A percentile compares a stretch with the other conserved stretches of the same genome.
These are phyloP conservation scores for Penicillium sclerotigenum DNA, from an alignment of 2,329 filamentous ascomycete species.

Conservation along the genomic window DNA sequence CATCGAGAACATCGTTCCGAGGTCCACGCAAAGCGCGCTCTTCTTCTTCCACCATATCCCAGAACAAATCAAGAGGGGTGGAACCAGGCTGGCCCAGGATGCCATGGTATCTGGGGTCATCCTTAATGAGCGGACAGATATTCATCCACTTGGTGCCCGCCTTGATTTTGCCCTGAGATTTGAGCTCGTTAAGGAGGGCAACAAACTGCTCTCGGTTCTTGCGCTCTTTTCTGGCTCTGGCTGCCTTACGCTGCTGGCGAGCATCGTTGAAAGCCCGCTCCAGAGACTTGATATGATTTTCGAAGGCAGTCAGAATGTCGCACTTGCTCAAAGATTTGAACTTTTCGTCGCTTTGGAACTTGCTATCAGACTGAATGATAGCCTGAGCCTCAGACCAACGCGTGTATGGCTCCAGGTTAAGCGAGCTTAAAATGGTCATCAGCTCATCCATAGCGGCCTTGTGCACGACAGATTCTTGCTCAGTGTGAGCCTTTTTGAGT, in stretches of 20 bases:
- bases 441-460: conserved; percentile 84
- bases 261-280: conserved; percentile 90
- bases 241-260: conserved; percentile 80
- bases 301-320: conserved; percentile 88
- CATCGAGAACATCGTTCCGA: conserved; percentile 80
- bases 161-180: conserved; percentile 74
- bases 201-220: conserved; percentile 80
- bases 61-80: conserved; percentile 86
- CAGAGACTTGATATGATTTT: conserved; percentile 88
- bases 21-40: conserved; percentile 79
- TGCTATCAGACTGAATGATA: conserved; percentile 72
- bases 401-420: conserved; percentile 88
- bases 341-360: conserved; percentile 76
- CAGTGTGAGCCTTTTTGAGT: conserved; percentile 74
- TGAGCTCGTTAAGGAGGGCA: conserved; percentile 70
- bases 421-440: conserved; percentile 69
- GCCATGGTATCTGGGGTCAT: conserved; percentile 77
- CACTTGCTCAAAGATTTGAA: conserved; percentile 82
- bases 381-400: conserved; percentile 88
- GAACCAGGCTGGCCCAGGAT: conserved; percentile 84
- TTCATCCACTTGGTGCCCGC: conserved; percentile 88
- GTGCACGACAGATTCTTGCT: conserved; percentile 68
- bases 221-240: conserved; percentile 76
- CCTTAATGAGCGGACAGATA: conserved; percentile 68
- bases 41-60: conserved; percentile 92